Evolutionary conservation across 2,329 filamentous ascomycete genomes (phyloP).

Genomic region (Xylaria sp.): DNA sequence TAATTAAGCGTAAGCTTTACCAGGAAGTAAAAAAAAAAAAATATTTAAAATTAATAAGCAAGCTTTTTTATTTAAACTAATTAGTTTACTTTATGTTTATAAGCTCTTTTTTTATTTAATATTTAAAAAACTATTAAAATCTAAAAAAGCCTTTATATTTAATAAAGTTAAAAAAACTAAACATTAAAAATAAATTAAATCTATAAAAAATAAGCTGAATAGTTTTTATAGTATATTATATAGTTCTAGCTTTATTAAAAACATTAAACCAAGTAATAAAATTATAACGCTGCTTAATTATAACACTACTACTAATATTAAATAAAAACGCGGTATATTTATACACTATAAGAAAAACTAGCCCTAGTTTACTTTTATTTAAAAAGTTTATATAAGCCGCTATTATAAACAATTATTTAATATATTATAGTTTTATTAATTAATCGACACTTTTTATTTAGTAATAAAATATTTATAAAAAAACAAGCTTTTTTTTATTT

Average conservation of each 20-base stretch:
- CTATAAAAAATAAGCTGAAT: constrained; percentile 1
- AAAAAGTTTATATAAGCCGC: constrained; percentile 58
- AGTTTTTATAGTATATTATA: constrained; percentile 16
- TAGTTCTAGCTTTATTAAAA: constrained; percentile 39
- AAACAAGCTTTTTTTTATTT: constrained; percentile 80
- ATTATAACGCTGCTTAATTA: constrained; percentile 60
- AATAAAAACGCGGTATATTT: constrained; percentile 65
- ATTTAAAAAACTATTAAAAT: constrained; percentile 64
- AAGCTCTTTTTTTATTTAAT: constrained; percentile 72
- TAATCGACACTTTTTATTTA: constrained; percentile 76
- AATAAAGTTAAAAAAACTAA: constrained; percentile 47
- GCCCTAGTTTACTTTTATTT: constrained; percentile 79
- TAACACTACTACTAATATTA: constrained; percentile 60
- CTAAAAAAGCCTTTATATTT: constrained; percentile 45
- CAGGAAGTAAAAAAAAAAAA: not conserved
- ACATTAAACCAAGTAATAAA: constrained; percentile 59
- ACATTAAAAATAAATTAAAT: constrained; percentile 42
- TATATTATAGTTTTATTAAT: constrained; percentile 79
- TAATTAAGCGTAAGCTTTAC: constrained; percentile 38
- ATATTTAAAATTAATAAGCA: constrained; percentile 14
- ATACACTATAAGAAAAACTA: constrained; percentile 57
- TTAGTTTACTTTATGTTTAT: constrained; percentile 77
- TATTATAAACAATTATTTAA: constrained; percentile 44
- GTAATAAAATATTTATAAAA: constrained; percentile 73
- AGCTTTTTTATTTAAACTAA: constrained; percentile 56